These are phyloP conservation scores for Dalbergia oliveri DNA, from an alignment of 306 rosid species.

Conservation along the genomic window DNA sequence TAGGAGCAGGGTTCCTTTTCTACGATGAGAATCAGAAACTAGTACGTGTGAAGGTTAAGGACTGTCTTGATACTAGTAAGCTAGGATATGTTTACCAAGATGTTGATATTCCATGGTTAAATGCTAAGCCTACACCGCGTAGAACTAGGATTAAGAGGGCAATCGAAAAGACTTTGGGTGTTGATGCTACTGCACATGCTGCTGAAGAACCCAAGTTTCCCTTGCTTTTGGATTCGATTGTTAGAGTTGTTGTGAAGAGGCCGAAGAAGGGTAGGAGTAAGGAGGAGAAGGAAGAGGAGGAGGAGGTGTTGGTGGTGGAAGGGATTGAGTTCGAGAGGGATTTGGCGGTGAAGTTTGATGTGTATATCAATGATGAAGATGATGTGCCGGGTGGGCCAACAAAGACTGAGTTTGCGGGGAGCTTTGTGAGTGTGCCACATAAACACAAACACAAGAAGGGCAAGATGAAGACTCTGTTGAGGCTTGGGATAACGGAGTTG, in stretches of 20 bases:
- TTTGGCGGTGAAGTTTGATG: slow-evolving; percentile 68
- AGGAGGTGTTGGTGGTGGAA: slow-evolving; percentile 64
- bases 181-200: slow-evolving; percentile 52
- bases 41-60: slow-evolving; percentile 69
- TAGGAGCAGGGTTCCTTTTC: slow-evolving; percentile 69
- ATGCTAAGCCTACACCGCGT: slow-evolving; percentile 57
- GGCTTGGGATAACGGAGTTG: slow-evolving; percentile 68
- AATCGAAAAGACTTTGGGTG: not conserved
- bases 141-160: slow-evolving; percentile 16
- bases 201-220: slow-evolving; percentile 56
- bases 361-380: slow-evolving; percentile 77
- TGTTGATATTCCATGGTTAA: slow-evolving; percentile 70
- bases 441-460: slow-evolving; percentile 50
- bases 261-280: slow-evolving; percentile 61
- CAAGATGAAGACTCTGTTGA: slow-evolving; percentile 52
- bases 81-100: slow-evolving; percentile 76
- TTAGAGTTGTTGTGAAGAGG: slow-evolving; percentile 62
- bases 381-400: slow-evolving; percentile 53
- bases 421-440: slow-evolving; percentile 85
- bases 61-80: slow-evolving; percentile 61
- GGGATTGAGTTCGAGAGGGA: slow-evolving; percentile 69
- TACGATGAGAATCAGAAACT: slow-evolving; percentile 74
- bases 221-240: slow-evolving; percentile 45
- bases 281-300: slow-evolving; percentile 59
- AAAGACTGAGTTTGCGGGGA: slow-evolving; percentile 82